Evolutionary conservation across 257 asterid genomes (phyloP).

Genomic region (Capsicum rhomboideum): DNA sequence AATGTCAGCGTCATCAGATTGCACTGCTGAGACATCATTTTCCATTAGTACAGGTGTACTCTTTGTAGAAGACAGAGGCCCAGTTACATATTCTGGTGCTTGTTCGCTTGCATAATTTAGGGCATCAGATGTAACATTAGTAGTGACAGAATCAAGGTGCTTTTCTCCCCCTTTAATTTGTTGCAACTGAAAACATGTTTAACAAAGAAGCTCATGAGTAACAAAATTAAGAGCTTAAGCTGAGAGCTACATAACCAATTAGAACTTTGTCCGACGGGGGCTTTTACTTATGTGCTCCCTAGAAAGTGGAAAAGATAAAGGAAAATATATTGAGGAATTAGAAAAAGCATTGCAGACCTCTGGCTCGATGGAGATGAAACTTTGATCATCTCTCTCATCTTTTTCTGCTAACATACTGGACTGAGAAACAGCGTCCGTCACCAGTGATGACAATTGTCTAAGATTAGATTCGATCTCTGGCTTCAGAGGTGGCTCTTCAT

Average conservation of each 20-base stretch:
- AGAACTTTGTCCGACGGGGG: not conserved
- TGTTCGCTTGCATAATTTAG: constrained; percentile 32
- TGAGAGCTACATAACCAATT: not conserved
- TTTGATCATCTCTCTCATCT: constrained; percentile 31
- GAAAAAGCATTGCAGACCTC: constrained; percentile 40
- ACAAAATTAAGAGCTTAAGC: not conserved
- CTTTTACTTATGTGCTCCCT: not conserved
- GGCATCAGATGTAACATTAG: constrained; percentile 31
- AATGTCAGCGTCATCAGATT: constrained; percentile 34
- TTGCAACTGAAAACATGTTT: constrained; percentile 23
- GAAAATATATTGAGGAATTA: not conserved
- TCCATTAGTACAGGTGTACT: constrained; percentile 40
- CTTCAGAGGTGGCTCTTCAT: constrained; percentile 33
- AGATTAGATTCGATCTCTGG: constrained; percentile 45
- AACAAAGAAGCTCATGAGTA: not conserved
- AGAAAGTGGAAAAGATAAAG: constrained; percentile 1
- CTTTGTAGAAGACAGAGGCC: constrained; percentile 30
- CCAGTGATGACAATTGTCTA: constrained; percentile 51
- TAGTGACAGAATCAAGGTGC: constrained; percentile 21
- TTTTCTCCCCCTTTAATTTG: constrained; percentile 42
- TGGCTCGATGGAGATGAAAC: constrained; percentile 26
- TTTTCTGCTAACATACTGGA: constrained; percentile 27
- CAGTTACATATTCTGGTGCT: constrained; percentile 23
- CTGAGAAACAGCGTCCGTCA: constrained; percentile 42
- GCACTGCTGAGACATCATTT: constrained; percentile 22